Evolutionary conservation across 164 flowering plant genomes (phyloP).

Genomic region (Nymphaea thermarum): DNA sequence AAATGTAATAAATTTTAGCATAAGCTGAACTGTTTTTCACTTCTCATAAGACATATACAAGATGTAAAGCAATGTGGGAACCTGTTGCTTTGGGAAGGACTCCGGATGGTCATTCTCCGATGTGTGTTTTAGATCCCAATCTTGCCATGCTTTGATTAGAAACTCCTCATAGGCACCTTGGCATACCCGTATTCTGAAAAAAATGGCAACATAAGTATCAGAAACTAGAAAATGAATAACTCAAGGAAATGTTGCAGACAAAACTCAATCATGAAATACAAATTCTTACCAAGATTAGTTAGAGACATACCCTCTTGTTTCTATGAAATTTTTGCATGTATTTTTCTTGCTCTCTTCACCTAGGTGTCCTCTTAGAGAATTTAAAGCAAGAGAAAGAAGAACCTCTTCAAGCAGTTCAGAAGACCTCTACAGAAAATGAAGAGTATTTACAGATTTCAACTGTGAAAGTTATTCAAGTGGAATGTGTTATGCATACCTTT

Average conservation of each 20-base stretch:
- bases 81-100: conserved; percentile 78
- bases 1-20: background rate
- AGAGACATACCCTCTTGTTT: conserved; percentile 61
- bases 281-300: background rate
- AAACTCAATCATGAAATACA: background rate
- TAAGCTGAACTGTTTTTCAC: background rate
- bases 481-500: conserved; percentile 43
- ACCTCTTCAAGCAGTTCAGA: conserved; percentile 89
- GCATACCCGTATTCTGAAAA: conserved; percentile 60
- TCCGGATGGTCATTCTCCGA: conserved; percentile 92
- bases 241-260: background rate
- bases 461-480: conserved; percentile 1
- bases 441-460: conserved; percentile 5
- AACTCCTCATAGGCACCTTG: conserved; percentile 68
- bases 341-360: conserved; percentile 20
- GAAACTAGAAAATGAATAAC: background rate
- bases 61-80: conserved; percentile 6
- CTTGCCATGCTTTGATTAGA: conserved; percentile 80
- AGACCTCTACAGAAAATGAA: conserved; percentile 44
- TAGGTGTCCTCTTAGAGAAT: conserved; percentile 39
- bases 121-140: conserved; percentile 62
- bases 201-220: background rate
- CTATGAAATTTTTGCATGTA: conserved; percentile 62
- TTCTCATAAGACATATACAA: background rate
- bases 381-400: conserved; percentile 65